These are phyloP conservation scores for Salisapilia sapeloensis DNA, from an alignment of 352 stramenopile genomes.

Conservation along the genomic window DNA sequence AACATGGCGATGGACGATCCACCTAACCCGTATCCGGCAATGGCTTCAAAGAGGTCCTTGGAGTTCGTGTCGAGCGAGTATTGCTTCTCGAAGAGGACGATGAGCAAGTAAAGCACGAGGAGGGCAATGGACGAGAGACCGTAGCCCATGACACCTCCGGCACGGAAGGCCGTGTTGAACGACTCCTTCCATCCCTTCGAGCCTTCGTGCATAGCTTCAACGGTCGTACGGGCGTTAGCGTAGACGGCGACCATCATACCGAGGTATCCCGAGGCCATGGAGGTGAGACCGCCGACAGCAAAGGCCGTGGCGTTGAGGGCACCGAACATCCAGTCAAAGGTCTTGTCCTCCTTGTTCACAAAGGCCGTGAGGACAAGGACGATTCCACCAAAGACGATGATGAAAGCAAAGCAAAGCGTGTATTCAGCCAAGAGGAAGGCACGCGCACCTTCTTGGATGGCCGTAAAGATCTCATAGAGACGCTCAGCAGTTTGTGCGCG, in stretches of 20 bases:
- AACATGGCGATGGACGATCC: constrained; percentile 99
- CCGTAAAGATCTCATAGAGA: constrained; percentile 87
- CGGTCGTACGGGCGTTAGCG: constrained; percentile 96
- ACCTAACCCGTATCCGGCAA: constrained; percentile 96
- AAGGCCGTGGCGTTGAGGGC: constrained; percentile 93
- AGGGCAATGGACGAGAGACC: constrained; percentile 93
- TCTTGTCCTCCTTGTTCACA: constrained; percentile 69
- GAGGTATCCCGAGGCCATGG: constrained; percentile 95
- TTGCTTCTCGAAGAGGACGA: constrained; percentile 89
- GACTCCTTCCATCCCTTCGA: constrained; percentile 86
- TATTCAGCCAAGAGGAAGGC: constrained; percentile 98
- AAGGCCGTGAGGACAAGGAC: constrained; percentile 87
- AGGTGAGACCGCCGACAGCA: constrained; percentile 95
- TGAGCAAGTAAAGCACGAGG: constrained; percentile 94
- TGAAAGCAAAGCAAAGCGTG: constrained; percentile 95
- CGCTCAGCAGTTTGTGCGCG: constrained; percentile 71
- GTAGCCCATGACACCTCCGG: constrained; percentile 98
- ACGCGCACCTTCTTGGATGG: constrained; percentile 96
- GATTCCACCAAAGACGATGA: constrained; percentile 74
- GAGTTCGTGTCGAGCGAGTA: constrained; percentile 67
- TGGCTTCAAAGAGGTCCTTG: constrained; percentile 89
- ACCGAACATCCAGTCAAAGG: constrained; percentile 82
- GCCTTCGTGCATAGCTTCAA: constrained; percentile 90
- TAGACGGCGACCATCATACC: constrained; percentile 99
- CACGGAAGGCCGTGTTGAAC: constrained; percentile 97